These are phyloP conservation scores for Solanum lycopersicoides DNA, from an alignment of 257 asterid genomes.

Conservation along the genomic window DNA sequence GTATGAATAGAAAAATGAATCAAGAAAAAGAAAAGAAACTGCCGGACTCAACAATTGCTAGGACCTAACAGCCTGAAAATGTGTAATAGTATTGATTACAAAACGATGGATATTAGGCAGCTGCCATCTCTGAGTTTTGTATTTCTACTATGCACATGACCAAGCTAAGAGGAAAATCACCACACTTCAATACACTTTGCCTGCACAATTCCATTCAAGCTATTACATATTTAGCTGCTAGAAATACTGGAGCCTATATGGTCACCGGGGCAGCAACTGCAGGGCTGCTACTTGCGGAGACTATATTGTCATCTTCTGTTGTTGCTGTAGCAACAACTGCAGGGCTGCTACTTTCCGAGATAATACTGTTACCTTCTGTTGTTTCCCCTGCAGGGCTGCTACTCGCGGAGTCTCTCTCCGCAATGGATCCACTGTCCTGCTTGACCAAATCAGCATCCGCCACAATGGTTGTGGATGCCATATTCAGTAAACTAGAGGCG, in stretches of 20 bases:
- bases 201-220: background rate
- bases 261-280: constrained; percentile 1
- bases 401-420: background rate
- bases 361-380: background rate
- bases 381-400: background rate
- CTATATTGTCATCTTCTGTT: background rate
- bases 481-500: constrained; percentile 27
- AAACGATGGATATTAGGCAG: background rate
- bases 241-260: background rate
- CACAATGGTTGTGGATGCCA: constrained; percentile 6
- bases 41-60: background rate
- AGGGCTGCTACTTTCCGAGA: background rate
- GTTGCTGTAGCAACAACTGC: background rate
- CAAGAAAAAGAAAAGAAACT: background rate
- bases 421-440: background rate
- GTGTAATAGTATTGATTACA: background rate
- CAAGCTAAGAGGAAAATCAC: background rate
- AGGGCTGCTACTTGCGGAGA: background rate
- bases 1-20: background rate
- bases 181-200: background rate
- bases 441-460: constrained; percentile 13
- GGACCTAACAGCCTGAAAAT: background rate
- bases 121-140: background rate
- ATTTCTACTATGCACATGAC: background rate
- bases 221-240: background rate